These are phyloP conservation scores for Sphagnurus paluster DNA, from an alignment of 1,284 basidiomycete genomes.

Conservation along the genomic window DNA sequence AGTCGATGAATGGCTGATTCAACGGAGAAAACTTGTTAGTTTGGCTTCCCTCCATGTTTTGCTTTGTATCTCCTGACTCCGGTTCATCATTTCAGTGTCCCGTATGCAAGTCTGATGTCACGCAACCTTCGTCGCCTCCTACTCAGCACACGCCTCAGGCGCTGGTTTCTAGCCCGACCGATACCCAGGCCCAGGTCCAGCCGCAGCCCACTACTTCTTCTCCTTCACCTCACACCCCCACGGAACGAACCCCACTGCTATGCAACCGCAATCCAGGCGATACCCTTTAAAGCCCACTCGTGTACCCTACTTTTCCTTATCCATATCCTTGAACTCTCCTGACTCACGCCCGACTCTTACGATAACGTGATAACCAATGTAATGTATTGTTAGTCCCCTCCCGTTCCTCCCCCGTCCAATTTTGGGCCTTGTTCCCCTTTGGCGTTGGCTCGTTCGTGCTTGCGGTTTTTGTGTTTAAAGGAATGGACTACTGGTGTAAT, in stretches of 20 bases:
- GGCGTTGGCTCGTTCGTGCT: too few relatives aligned
- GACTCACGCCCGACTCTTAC: slow-evolving; percentile 12
- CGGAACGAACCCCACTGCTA: slow-evolving; percentile 42
- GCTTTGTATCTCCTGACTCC: slow-evolving; percentile 12
- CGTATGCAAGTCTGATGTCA: slow-evolving; percentile 87
- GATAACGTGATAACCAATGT: slow-evolving; percentile 19
- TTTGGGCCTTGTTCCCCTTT: too few relatives aligned
- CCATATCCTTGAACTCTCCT: neutral
- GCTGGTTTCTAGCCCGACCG: slow-evolving; percentile 5
- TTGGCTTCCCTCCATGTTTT: slow-evolving; percentile 5
- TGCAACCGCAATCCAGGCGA: slow-evolving; percentile 18
- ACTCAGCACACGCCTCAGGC: slow-evolving; percentile 8
- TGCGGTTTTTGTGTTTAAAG: too few relatives aligned
- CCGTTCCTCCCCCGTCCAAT: too few relatives aligned
- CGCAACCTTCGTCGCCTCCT: slow-evolving; percentile 46
- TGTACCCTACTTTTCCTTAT: slow-evolving; percentile 10
- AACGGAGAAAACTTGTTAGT: slow-evolving; percentile 85
- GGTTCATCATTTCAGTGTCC: slow-evolving; percentile 62
- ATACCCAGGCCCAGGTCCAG: slow-evolving; percentile 17
- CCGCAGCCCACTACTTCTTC: slow-evolving; percentile 22
- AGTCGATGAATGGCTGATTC: slow-evolving; percentile 87
- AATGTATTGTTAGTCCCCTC: slow-evolving; percentile 10
- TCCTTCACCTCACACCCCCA: slow-evolving; percentile 25
- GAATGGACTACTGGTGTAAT: too few relatives aligned
- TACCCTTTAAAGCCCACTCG: slow-evolving; percentile 13